Percentiles rank a stretch among this genome's conserved stretches.
Conservation (phyloP, 768 basidiomycete genomes). For the Termitomyces sp. region DNA sequence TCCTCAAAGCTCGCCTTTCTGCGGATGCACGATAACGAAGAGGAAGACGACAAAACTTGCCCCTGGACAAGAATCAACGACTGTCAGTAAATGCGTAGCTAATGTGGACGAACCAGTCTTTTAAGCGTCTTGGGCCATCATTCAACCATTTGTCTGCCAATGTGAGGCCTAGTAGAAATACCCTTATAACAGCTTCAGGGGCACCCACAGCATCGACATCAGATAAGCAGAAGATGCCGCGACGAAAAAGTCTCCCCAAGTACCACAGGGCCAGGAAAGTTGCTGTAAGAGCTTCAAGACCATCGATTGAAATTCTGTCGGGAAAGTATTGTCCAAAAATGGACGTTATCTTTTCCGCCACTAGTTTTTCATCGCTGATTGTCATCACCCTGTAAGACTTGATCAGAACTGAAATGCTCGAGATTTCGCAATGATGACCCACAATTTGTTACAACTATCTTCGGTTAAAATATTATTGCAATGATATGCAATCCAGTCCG, state of each 20-base stretch:
- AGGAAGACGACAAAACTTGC: conserved; percentile 9
- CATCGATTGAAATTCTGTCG: neutral
- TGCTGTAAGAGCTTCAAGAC: conserved; percentile 17
- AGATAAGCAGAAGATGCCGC: conserved; percentile 29
- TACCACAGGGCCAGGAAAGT: conserved; percentile 56
- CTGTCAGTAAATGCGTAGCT: neutral
- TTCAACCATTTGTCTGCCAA: conserved; percentile 62
- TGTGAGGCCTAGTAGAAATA: conserved; percentile 47
- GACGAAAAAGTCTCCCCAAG: conserved; percentile 47
- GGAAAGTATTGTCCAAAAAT: conserved; percentile 5
- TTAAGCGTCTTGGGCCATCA: conserved; percentile 46
- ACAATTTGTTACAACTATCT: neutral
- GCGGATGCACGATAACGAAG: neutral
- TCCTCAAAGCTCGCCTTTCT: conserved; percentile 9
- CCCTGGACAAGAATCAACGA: conserved; percentile 1
- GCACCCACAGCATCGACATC: conserved; percentile 28
- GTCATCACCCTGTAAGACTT: neutral
- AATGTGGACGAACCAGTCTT: conserved; percentile 40
- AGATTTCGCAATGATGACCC: neutral
- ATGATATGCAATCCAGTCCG: conserved; percentile 7
- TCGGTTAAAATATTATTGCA: conserved; percentile 3
- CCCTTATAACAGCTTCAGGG: conserved; percentile 41
- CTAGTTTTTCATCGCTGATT: neutral
- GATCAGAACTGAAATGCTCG: neutral
- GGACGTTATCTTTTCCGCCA: conserved; percentile 3